A percentile compares a stretch with the other conserved stretches of the same genome.
Conservation (phyloP, 805 yeast species). For the Candida suzukii region DNA sequence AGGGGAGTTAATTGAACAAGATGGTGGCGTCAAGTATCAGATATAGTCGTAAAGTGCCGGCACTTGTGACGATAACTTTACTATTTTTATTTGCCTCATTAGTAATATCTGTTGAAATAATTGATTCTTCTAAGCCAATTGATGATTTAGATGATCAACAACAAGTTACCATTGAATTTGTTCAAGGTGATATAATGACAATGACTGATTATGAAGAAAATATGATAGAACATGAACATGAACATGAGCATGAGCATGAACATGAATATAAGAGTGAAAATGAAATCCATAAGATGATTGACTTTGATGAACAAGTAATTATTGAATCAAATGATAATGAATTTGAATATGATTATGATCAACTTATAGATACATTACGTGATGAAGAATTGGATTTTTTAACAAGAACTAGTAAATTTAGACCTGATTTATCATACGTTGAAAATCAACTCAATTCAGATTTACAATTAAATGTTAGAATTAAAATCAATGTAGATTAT, state of each 20-base stretch:
- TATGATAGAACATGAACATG: too few relatives aligned
- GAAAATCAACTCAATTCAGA: not conserved
- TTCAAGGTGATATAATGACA: too few relatives aligned
- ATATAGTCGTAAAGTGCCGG: too few relatives aligned
- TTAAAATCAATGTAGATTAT: constrained; percentile 23
- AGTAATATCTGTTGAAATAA: too few relatives aligned
- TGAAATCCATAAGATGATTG: not conserved
- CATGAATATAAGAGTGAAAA: not conserved
- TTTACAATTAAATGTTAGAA: constrained; percentile 3
- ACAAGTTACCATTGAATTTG: too few relatives aligned
- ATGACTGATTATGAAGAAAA: too few relatives aligned
- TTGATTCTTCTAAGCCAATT: too few relatives aligned
- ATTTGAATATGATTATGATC: not conserved
- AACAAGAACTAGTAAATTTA: not conserved
- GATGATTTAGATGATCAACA: too few relatives aligned
- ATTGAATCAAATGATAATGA: not conserved
- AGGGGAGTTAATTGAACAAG: too few relatives aligned
- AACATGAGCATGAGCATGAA: not conserved
- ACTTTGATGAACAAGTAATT: not conserved
- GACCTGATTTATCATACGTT: not conserved
- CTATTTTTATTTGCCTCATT: too few relatives aligned
- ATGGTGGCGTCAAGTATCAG: too few relatives aligned
- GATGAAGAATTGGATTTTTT: constrained; percentile 6
- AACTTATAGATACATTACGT: constrained; percentile 3
- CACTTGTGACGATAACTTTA: too few relatives aligned